phyloP scores from a whole-genome alignment of 768 basidiomycete genomes.

The Boletus rex-veris region DNA sequence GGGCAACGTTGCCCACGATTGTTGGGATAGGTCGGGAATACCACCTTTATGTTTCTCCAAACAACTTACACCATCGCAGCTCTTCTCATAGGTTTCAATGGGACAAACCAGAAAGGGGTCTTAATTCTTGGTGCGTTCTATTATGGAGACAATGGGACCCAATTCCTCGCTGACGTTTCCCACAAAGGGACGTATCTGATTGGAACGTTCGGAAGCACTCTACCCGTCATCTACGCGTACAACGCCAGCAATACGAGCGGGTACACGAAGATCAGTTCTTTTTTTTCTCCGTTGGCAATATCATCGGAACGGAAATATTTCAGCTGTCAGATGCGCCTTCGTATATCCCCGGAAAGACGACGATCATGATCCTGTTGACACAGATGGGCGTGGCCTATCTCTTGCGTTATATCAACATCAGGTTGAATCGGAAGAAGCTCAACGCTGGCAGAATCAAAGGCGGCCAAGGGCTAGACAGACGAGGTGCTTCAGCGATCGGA shows the following conservation, averaged over 20 bases:
- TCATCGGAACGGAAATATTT: too few relatives aligned
- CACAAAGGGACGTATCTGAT: conserved; percentile 15
- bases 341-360: too few relatives aligned
- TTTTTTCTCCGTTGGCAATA: too few relatives aligned
- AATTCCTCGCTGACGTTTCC: too few relatives aligned
- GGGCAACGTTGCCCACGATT: too few relatives aligned
- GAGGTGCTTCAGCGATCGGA: conserved; percentile 5
- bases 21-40: too few relatives aligned
- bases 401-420: conserved; percentile 15
- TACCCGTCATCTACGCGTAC: conserved; percentile 20
- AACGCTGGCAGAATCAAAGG: neutral
- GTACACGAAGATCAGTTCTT: conserved; percentile 13
- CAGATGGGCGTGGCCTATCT: conserved; percentile 19
- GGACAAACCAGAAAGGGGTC: neutral
- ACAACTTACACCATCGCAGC: too few relatives aligned
- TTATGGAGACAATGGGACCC: too few relatives aligned
- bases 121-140: too few relatives aligned
- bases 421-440: conserved; percentile 19
- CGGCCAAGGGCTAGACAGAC: conserved; percentile 21
- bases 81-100: conserved; percentile 21
- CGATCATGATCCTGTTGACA: too few relatives aligned
- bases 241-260: conserved; percentile 27
- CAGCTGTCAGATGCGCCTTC: too few relatives aligned
- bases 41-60: too few relatives aligned
- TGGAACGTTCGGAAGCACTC: neutral